Percentiles rank a stretch among this genome's conserved stretches.
These are phyloP conservation scores for Abelmoschus esculentus DNA, from an alignment of 345 rosid species.

Conservation along the genomic window DNA sequence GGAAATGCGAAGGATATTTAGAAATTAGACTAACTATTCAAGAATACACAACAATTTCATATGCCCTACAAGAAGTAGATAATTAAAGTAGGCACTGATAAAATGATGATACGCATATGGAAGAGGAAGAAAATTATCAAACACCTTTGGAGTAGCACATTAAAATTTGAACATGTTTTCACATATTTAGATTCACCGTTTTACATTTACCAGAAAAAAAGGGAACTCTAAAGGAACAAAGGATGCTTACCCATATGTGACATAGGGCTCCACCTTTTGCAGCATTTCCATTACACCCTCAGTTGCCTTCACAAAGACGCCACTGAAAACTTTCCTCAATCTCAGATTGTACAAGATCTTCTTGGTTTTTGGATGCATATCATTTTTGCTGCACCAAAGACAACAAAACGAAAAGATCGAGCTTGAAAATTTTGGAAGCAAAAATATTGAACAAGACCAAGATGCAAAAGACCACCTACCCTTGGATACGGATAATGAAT, in stretches of 20 bases:
- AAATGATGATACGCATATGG: neutral
- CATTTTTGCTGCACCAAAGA: conserved; percentile 46
- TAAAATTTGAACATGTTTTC: neutral
- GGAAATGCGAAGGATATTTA: no score
- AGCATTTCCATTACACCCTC: conserved; percentile 53
- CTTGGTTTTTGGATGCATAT: conserved; percentile 70
- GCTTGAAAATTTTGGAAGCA: neutral
- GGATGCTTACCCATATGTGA: conserved; percentile 67
- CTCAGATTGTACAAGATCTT: conserved; percentile 52
- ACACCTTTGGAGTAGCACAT: neutral
- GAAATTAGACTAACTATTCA: no score
- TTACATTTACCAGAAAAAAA: neutral
- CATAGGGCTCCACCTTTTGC: conserved; percentile 81
- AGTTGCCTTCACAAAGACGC: conserved; percentile 62
- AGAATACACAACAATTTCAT: neutral
- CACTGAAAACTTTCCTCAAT: conserved; percentile 49
- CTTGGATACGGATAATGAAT: conserved; percentile 70
- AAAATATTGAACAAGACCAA: neutral
- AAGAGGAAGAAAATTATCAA: neutral
- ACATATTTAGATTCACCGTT: neutral
- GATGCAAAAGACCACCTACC: conserved; percentile 27
- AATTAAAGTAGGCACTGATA: neutral
- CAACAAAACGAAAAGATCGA: neutral
- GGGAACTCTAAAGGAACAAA: neutral
- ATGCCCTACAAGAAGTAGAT: neutral